Evolutionary conservation across 225 moss, liverwort and hornwort genomes (phyloP), one percentile per base, ranked within the genome.

Genomic region (Sphagnum tenellum): DNA sequence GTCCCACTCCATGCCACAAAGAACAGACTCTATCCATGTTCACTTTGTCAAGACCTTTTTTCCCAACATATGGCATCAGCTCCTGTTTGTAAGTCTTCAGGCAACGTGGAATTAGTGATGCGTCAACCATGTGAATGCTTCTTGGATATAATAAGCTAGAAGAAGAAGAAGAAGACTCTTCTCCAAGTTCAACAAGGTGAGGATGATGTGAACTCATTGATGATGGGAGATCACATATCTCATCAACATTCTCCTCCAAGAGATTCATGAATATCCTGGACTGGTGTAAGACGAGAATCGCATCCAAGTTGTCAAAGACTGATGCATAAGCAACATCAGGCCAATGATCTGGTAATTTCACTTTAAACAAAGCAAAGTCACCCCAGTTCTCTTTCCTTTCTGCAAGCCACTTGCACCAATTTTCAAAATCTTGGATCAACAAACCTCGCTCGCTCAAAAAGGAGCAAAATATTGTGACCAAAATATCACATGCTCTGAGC

Each of bases 191-290:
- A 8, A 75, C 14, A 2, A 69, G 68, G 6, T 69, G 45, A 29
- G 77, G 77, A 12, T 71, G 65, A 8, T 72, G 4, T 59, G 49
- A 55, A 4, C 72, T 70, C 9, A 64, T 71, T 61, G 10, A 29
- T 55, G 3, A 69, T 57, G 78, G 62, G 4, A 29, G 48, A 29
- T 81, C 75, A 71, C 78, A 81, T 11, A 68, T 70, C 47, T 54
- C 45, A 49, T 48, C 52, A 69, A 73, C 74, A 7, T 52, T 61
- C 4, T 70, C 62, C 44, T 62, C 13, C 12, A 81, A 58, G 64
- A 85, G 71, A 61, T 46, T 67, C 52, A 56, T 76, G 60, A 85
- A 76, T 62, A 85, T 76, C 69, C 73, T 73, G 63, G 85, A 85
- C 3, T 74, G 50, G n/a, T 81, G 67, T 44, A 81, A 53, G 56